These are phyloP conservation scores for Nemania diffusa DNA, from an alignment of 2,329 filamentous ascomycete species.

Conservation along the genomic window DNA sequence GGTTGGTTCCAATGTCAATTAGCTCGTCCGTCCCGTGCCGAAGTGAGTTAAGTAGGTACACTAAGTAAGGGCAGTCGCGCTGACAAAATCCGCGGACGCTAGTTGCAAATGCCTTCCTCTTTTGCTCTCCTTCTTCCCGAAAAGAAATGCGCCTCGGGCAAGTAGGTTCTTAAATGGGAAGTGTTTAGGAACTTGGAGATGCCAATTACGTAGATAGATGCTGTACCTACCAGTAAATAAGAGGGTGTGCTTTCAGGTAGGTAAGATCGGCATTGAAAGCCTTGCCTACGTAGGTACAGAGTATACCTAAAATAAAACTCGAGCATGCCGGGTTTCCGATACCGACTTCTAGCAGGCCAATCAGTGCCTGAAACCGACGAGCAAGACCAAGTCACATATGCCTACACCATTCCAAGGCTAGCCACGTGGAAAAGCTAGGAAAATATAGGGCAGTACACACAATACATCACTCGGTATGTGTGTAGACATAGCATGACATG, in stretches of 20 bases:
- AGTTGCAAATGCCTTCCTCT: constrained; percentile 17
- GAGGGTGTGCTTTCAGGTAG: background rate
- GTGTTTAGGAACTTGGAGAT: background rate
- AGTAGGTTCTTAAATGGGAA: background rate
- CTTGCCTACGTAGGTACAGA: background rate
- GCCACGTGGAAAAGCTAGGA: background rate
- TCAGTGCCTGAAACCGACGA: background rate
- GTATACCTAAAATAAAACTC: background rate
- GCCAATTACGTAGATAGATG: background rate
- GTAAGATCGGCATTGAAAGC: too few relatives aligned
- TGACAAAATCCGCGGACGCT: constrained; percentile 20
- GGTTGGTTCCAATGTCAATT: background rate
- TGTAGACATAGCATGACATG: background rate
- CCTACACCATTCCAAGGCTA: background rate
- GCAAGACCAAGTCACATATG: background rate
- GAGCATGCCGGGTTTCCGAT: background rate
- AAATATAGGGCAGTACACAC: background rate
- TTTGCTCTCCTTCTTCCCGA: constrained; percentile 13
- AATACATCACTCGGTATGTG: background rate
- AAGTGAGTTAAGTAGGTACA: background rate
- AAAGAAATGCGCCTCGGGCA: background rate
- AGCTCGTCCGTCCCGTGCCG: background rate
- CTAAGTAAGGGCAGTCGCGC: background rate
- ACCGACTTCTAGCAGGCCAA: background rate
- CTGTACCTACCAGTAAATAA: background rate